These are phyloP conservation scores for Primulina huaijiensis DNA, from an alignment of 257 asterid genomes.

Conservation along the genomic window DNA sequence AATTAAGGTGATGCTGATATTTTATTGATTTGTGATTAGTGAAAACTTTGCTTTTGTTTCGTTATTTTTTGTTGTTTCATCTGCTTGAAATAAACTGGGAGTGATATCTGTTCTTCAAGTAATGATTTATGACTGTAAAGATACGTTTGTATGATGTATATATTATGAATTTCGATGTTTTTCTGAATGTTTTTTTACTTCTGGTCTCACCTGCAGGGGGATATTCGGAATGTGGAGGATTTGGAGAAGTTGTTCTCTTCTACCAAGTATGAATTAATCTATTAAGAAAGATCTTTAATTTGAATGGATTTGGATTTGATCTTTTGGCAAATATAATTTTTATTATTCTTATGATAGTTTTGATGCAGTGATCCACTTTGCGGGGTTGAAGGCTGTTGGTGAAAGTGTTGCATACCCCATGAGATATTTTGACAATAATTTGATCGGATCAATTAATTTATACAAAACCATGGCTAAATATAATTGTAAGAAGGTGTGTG, in stretches of 20 bases:
- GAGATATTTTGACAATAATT: slow-evolving; percentile 82
- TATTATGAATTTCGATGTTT: too few species aligned
- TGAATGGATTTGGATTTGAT: not conserved
- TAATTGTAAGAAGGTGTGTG: slow-evolving; percentile 78
- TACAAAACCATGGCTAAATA: slow-evolving; percentile 76
- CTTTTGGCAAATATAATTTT: not conserved
- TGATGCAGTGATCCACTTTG: slow-evolving; percentile 92
- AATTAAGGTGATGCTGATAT: not conserved
- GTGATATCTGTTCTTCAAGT: too few species aligned
- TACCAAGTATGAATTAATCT: slow-evolving; percentile 44
- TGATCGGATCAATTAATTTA: slow-evolving; percentile 74
- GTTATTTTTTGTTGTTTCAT: too few species aligned
- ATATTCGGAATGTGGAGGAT: slow-evolving; percentile 77
- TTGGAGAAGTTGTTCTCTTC: slow-evolving; percentile 76
- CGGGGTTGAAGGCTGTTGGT: slow-evolving; percentile 96
- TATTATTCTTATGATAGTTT: slow-evolving; percentile 38
- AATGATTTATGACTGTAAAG: too few species aligned
- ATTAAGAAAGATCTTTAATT: not conserved
- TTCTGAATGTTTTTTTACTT: too few species aligned
- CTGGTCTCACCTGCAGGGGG: slow-evolving; percentile 78
- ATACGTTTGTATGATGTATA: too few species aligned
- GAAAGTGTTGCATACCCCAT: slow-evolving; percentile 88
- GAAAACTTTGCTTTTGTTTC: too few species aligned
- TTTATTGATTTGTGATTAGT: too few species aligned
- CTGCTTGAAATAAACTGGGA: not conserved